Evolutionary conservation across 2,329 filamentous ascomycete species (phyloP).

Genomic region (Achaetomium macrosporum): DNA sequence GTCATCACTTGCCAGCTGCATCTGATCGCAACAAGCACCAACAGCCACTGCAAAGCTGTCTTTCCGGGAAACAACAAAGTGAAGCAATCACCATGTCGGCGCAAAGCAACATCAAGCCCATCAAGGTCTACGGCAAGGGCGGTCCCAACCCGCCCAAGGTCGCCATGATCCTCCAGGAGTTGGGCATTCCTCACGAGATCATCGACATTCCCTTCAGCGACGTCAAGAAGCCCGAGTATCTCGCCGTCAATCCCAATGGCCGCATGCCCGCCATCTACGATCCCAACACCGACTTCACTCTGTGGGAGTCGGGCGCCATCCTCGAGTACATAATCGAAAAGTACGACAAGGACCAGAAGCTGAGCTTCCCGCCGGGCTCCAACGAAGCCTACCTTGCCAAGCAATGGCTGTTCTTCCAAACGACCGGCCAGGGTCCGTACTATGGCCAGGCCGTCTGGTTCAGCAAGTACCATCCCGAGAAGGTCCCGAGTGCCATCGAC

Average conservation of each 20-base stretch:
- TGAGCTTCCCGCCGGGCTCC: constrained; percentile 34
- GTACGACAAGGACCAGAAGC: constrained; percentile 39
- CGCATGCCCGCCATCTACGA: constrained; percentile 30
- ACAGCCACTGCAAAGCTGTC: background rate
- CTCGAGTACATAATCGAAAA: constrained; percentile 41
- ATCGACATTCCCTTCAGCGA: constrained; percentile 21
- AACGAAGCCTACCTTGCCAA: constrained; percentile 32
- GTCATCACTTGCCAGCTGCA: too few relatives aligned
- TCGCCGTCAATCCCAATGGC: constrained; percentile 32
- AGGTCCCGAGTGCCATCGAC: constrained; percentile 20
- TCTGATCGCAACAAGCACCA: background rate
- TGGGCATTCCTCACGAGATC: constrained; percentile 28
- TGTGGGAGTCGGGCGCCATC: constrained; percentile 47
- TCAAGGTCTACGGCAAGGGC: constrained; percentile 24
- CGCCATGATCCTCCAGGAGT: constrained; percentile 29
- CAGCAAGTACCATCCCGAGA: constrained; percentile 25
- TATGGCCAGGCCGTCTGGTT: constrained; percentile 32
- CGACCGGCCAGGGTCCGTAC: constrained; percentile 39
- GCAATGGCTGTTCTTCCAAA: constrained; percentile 42
- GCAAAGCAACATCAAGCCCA: constrained; percentile 25
- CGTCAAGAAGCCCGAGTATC: constrained; percentile 29
- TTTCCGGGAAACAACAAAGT: background rate
- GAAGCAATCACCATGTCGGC: constrained; percentile 8
- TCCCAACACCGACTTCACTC: constrained; percentile 39
- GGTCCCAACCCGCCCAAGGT: constrained; percentile 11